Base-by-base conservation (phyloP, 805 yeast species). In the Candida suzukii region DNA sequence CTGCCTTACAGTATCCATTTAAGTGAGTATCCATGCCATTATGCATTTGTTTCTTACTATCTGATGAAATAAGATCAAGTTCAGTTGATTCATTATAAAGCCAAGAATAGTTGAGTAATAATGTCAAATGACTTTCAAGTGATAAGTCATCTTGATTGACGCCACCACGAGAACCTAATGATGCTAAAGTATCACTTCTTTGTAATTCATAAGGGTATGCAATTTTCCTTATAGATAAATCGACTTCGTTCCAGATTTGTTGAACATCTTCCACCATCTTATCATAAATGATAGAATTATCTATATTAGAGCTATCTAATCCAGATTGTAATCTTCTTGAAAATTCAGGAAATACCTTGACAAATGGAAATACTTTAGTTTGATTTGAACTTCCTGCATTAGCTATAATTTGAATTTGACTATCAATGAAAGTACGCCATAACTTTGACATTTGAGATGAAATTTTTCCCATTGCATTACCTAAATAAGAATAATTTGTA, bases 401-500 rank as follows among this genome's bases (percentile, higher is more conserved):
- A 32, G 68, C 70, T 16, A 78, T 65, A 14, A 53, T 47, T 25
- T 67, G 61, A 6, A 74, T 60, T 55, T 84, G 87, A n/a, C 61
- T 62, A 16, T 72, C 74, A 20, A 82, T 59, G 46, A 74, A 76
- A 46, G 73, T 74, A 17, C 62, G 61, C 95, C 95, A 87, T 16
- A 67, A 64, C 28, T 59, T 60, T 32, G 61, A 62, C 35, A 78
- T 64, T 54, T 73, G 74, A 24, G 76, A 77, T n/a, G 66, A 61
- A 5, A 79, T 48, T 45, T 74, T 76, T 26, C 66, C 67, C 46
- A 82, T 64, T 40, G 71, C 65, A 31, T 71, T 67, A 44, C 74
- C 64, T 18, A 73, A 61, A 49, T 72, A 86, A 47, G 85, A 95
- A 53, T 82, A 88, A 54, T 76, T 74, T 1, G 81, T 66, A 9